These are phyloP conservation scores for Trichoderma afroharzianum DNA, from an alignment of 2,329 filamentous ascomycete species.

Conservation along the genomic window DNA sequence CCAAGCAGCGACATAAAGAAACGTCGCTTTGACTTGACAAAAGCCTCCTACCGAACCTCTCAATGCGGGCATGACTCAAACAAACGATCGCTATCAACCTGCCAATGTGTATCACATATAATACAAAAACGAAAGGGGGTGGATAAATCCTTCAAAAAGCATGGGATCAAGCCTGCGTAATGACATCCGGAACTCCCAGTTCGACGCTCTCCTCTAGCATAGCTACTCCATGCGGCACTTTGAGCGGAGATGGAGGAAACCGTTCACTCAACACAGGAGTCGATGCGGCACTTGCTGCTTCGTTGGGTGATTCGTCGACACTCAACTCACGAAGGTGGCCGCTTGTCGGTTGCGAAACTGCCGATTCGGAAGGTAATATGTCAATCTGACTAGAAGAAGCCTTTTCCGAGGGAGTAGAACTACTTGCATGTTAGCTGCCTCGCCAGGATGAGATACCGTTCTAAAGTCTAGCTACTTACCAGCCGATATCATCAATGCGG, in stretches of 20 bases:
- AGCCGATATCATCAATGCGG: neutral
- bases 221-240: constrained; percentile 51
- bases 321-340: constrained; percentile 5
- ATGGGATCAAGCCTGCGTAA: constrained; percentile 25
- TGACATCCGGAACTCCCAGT: constrained; percentile 42
- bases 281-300: neutral
- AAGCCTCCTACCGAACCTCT: neutral
- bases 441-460: neutral
- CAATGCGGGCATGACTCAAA: neutral
- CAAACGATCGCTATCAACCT: neutral
- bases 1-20: neutral
- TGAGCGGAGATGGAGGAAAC: constrained; percentile 32
- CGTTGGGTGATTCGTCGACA: neutral
- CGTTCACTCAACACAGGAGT: neutral
- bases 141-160: neutral
- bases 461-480: neutral
- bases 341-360: neutral
- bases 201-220: constrained; percentile 55
- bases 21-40: neutral
- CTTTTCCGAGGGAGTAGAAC: neutral
- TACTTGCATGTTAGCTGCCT: neutral
- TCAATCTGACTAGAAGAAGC: neutral
- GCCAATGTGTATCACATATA: neutral
- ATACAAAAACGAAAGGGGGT: neutral
- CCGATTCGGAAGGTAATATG: neutral